Base-by-base conservation (phyloP, 2,329 filamentous ascomycete species). In the Sporothrix inflata region DNA sequence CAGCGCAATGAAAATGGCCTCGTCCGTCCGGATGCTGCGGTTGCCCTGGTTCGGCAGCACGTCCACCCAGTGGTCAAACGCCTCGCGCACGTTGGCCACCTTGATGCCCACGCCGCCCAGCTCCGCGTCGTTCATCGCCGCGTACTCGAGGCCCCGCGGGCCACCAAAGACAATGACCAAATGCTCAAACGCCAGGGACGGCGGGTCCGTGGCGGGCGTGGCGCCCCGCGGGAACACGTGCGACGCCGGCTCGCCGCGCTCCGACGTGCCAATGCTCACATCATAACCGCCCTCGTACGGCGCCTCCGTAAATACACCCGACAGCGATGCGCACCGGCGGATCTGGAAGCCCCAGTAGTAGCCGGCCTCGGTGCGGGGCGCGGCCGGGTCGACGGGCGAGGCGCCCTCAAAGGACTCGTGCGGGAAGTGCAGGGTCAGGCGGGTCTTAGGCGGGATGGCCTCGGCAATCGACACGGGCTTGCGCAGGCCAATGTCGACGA, bases 281-380 rank as follows among this genome's bases (percentile, higher is more conserved):
- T 97, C 93, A 81, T 97, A 97, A 14, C 94, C 94, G 61, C 88
- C 89, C 71, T 92, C 89, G 78, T 88, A 94, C 0, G 89, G 86
- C 75, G 89, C 90, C 79, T 94, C 92, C 4, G 92, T 94, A 77
- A 95, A 94, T 8, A 97, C 89, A 5, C 86, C 83, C 5, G 92
- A 92, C 5, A 97, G 85, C 2, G 88, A 90, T 4, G 81, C 77
- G 47, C 90, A 90, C 74, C 86, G 88, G 34, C 94, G 88, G 3
- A 94, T 89, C 9, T 84, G 86, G 80, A 92, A 97, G 61, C 94
- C 94, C 93, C 94, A 97, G 82, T 94, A 97, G 81, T 94, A 96
- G 0, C 94, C 94, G 1, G 85, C 88, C 75, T 94, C 89, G 69
- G 91, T 91, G 72, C 93, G 87, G 0, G 94, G 94, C 3, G 86